Percentiles rank a stretch among this genome's conserved stretches.
Evolutionary conservation across 257 asterid species (phyloP).

Genomic region (Nicotiana sylvestris): DNA sequence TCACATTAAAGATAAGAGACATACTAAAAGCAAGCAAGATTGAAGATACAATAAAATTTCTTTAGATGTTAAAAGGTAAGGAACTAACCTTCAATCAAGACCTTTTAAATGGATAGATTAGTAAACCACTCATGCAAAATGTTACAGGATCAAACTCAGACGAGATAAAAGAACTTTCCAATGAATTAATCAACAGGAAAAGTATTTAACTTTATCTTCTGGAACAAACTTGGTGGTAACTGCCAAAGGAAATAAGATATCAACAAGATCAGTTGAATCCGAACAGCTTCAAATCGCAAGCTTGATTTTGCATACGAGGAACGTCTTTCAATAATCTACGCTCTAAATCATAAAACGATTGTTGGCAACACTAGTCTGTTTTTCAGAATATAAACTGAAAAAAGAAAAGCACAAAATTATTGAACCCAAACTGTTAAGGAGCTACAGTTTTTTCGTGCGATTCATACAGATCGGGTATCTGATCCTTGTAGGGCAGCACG

Average conservation of each 20-base stretch:
- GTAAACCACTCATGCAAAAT: no score
- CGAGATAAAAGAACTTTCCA: no score
- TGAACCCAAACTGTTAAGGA: background rate
- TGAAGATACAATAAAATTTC: no score
- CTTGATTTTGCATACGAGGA: background rate
- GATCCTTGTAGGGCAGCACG: slow-evolving; percentile 17
- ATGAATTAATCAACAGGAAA: background rate
- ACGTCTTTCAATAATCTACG: background rate
- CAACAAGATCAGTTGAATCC: background rate
- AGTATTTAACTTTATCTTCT: background rate
- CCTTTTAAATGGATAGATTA: no score
- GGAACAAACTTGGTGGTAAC: background rate
- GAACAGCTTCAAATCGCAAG: background rate
- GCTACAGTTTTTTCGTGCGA: background rate
- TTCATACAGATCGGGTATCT: slow-evolving; percentile 3
- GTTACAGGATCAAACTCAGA: no score
- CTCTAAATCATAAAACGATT: background rate
- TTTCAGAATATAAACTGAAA: background rate
- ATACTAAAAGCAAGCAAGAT: no score
- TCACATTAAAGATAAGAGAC: no score
- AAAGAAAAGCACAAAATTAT: background rate
- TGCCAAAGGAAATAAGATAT: background rate
- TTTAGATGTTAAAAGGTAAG: no score
- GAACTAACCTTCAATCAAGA: no score
- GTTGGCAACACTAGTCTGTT: background rate